Evolutionary conservation across 805 yeast species (phyloP).

Genomic region (Ogataea henricii): DNA sequence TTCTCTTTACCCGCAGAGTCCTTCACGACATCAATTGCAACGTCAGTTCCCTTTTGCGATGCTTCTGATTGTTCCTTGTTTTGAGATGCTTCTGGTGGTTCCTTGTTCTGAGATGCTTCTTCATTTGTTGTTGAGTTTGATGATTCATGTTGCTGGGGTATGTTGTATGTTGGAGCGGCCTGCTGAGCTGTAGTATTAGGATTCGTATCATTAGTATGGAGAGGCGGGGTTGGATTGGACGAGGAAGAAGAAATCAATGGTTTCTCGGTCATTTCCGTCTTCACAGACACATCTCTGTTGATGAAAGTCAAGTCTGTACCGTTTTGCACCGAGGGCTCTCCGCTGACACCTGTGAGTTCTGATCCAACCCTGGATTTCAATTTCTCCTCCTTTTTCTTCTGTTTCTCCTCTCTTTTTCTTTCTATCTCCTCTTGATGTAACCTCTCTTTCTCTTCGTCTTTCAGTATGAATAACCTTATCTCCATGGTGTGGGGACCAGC

Average conservation of each 20-base stretch:
- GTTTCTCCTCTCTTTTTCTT: conserved; percentile 31
- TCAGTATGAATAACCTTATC: conserved; percentile 75
- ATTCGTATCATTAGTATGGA: too few relatives aligned
- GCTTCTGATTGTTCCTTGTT: too few relatives aligned
- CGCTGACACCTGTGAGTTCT: background rate
- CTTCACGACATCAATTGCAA: too few relatives aligned
- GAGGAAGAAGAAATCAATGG: background rate
- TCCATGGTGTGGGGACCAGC: conserved; percentile 87
- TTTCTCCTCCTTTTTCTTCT: conserved; percentile 38
- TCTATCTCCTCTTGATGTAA: conserved; percentile 36
- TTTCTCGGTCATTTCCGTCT: background rate
- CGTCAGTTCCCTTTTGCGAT: too few relatives aligned
- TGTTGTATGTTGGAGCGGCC: background rate
- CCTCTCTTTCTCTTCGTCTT: conserved; percentile 71
- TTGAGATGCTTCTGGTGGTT: background rate
- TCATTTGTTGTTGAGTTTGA: background rate
- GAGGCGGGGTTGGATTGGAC: background rate
- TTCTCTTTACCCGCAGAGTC: too few relatives aligned
- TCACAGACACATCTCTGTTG: background rate
- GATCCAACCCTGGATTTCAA: conserved; percentile 16
- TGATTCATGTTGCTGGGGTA: too few relatives aligned
- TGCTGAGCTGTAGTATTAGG: background rate
- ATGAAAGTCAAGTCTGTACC: background rate
- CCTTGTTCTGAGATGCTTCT: background rate
- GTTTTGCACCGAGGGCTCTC: background rate